Conservation (phyloP, 1,139 yeast genomes). For the Saccharomyces hybrid region DNA sequence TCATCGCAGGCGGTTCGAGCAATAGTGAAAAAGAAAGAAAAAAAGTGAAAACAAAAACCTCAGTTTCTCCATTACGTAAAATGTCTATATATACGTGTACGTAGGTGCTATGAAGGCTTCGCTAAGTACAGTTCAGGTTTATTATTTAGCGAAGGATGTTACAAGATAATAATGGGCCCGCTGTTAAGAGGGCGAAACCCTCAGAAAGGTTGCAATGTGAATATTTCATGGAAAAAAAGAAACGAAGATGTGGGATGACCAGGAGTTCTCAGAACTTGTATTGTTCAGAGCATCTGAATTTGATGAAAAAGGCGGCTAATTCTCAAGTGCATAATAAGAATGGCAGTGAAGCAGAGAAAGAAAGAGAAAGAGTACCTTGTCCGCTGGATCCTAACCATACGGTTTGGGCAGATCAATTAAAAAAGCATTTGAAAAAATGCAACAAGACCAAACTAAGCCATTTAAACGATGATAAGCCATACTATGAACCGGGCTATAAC, state of each 20-base stretch:
- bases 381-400: constrained; percentile 73
- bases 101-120: neutral
- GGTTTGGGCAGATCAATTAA: constrained; percentile 54
- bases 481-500: constrained; percentile 21
- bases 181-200: constrained; percentile 2
- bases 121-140: neutral
- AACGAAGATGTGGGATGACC: constrained; percentile 29
- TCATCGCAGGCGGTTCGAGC: neutral
- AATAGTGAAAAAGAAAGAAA: neutral
- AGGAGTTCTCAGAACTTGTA: constrained; percentile 12
- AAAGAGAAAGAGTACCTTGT: constrained; percentile 50
- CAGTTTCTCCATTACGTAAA: neutral
- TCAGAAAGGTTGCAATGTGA: constrained; percentile 18
- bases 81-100: neutral
- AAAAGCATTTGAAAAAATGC: constrained; percentile 56
- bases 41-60: neutral
- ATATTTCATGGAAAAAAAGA: constrained; percentile 19
- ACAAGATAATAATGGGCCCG: constrained; percentile 1
- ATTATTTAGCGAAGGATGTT: neutral
- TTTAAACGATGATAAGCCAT: constrained; percentile 34
- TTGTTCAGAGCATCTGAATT: constrained; percentile 24
- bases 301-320: constrained; percentile 2
- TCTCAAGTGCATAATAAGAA: constrained; percentile 1
- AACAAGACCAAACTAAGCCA: constrained; percentile 38
- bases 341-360: neutral